Evolutionary conservation across 331 rosid species (phyloP), one percentile per base, ranked within the genome.

Genomic region (Quercus lobata): DNA sequence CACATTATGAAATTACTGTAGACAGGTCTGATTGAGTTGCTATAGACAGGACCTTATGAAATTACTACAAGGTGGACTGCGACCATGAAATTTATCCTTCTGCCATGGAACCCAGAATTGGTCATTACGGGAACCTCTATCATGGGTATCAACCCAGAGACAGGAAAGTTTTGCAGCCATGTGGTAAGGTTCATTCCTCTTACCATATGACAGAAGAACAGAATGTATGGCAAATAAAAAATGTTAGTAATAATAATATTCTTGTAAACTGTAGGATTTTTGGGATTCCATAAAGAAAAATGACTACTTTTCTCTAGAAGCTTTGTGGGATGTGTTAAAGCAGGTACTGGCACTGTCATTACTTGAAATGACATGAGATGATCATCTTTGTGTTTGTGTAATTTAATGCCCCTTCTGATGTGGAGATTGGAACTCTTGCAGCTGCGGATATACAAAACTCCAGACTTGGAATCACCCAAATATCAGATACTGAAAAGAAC

Each of bases 71-170:
- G 99, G 79, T 95, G 99, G 98, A 91, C 93, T 21, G 89, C 90
- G 99, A 89, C 89, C 52, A 91, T 91, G 99, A 93, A 75, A 73
- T 91, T 95, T 86, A 35, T 65, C 77, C 87, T 86, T 72, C 88
- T 93, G 73, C 99, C 98, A 2, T 93, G 99, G 98, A 93, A 89
- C 87, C 99, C 98, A 32, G 94, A 95, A 79, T 61, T 95, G 83
- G 85, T 91, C 46, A 91, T 95, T 68, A 91, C 93, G 0, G 96
- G 98, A 75, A 93, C 90, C 66, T 91, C 99, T 35, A 84, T 93
- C 34, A 90, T 95, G 97, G 97, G 99, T 5, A 81, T 95, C 79
- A 95, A 93, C 83, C 96, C 96, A 3, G 88, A 86, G 75, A 93
- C 87, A 32, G 97, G 98, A 71, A 95, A 91, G 86, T 93, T 95